phyloP scores from a whole-genome alignment of 179 eudicot genomes.

The Beta macrorhiza region DNA sequence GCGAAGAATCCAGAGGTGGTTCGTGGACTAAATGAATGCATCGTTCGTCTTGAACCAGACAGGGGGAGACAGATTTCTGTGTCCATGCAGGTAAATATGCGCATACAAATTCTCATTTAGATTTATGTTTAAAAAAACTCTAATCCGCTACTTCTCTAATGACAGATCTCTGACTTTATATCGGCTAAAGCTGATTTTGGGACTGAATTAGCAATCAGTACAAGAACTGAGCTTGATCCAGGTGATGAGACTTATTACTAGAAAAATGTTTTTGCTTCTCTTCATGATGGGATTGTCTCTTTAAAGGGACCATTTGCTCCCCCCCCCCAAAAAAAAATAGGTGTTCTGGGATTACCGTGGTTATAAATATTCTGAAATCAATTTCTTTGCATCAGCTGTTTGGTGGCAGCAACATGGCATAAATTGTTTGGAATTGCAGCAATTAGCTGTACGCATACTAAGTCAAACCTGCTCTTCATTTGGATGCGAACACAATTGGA shows the following conservation, averaged over 20 bases:
- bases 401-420: conserved; percentile 99
- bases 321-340: too few species aligned
- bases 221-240: conserved; percentile 92
- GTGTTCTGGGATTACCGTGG: not conserved
- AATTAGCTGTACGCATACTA: conserved; percentile 75
- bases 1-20: conserved; percentile 81
- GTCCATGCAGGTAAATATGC: conserved; percentile 75
- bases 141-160: not conserved
- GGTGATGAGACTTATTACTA: conserved; percentile 41
- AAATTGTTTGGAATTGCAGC: conserved; percentile 79
- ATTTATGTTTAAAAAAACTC: not conserved
- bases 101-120: not conserved
- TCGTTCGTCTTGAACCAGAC: conserved; percentile 76
- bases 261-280: not conserved
- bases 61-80: conserved; percentile 74
- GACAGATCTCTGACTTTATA: conserved; percentile 79
- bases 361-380: conserved; percentile 17
- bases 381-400: conserved; percentile 58
- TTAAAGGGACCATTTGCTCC: not conserved
- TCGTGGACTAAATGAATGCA: conserved; percentile 88
- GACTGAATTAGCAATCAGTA: conserved; percentile 89
- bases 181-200: conserved; percentile 98
- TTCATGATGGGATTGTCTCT: conserved; percentile 1
- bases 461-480: conserved; percentile 89
- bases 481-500: conserved; percentile 91